These are phyloP conservation scores for Yamadazyma songkhlaensis DNA, from an alignment of 1,139 yeast species.

Conservation along the genomic window DNA sequence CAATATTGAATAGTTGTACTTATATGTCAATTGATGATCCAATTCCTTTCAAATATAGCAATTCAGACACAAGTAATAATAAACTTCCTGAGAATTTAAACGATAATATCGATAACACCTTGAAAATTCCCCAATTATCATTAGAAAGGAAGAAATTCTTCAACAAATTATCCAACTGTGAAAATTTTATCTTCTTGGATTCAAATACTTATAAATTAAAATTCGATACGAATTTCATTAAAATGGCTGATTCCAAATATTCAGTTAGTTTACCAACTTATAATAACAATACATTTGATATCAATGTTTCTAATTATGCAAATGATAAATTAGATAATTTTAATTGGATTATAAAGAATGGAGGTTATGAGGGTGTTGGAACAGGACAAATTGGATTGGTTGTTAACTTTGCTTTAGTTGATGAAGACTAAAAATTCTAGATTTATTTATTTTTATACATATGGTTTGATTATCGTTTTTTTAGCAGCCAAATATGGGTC, in stretches of 20 bases:
- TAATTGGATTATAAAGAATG: conserved; percentile 42
- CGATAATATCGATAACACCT: conserved; percentile 15
- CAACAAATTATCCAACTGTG: conserved; percentile 26
- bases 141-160: conserved; percentile 34
- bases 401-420: conserved; percentile 37
- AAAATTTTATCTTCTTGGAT: conserved; percentile 28
- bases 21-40: conserved; percentile 23
- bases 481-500: conserved; percentile 6
- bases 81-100: conserved; percentile 22
- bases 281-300: conserved; percentile 37
- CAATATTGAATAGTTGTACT: conserved; percentile 57
- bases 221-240: conserved; percentile 41
- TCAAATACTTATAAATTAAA: conserved; percentile 26
- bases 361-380: conserved; percentile 39
- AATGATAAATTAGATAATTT: conserved; percentile 42
- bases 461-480: background rate
- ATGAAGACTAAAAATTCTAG: conserved; percentile 21
- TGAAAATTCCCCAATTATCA: conserved; percentile 26
- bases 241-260: conserved; percentile 41
- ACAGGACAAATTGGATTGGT: conserved; percentile 36
- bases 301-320: conserved; percentile 38
- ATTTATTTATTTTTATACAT: background rate
- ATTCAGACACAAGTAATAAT: conserved; percentile 10
- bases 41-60: conserved; percentile 13
- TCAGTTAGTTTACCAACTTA: conserved; percentile 42